Conservation (phyloP, 345 rosid genomes). For the Citrus unshiu region DNA sequence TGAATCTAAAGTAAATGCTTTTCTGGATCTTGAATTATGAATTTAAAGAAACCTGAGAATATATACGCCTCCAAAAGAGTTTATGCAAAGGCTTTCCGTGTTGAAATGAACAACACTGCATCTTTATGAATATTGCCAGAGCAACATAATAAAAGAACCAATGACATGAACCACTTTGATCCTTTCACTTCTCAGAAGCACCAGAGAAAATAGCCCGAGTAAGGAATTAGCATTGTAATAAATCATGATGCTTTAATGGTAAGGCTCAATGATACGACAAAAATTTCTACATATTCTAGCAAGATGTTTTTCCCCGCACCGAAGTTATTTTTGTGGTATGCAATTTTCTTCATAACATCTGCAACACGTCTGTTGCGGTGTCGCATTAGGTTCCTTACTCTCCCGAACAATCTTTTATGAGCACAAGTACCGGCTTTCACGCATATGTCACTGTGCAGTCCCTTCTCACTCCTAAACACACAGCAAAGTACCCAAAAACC, state of each 20-base stretch:
- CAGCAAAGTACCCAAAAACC: background rate
- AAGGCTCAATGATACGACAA: background rate
- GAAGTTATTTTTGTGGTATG: background rate
- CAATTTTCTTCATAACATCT: background rate
- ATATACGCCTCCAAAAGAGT: too few relatives aligned
- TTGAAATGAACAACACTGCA: background rate
- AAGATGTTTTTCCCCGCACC: background rate
- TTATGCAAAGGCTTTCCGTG: too few relatives aligned
- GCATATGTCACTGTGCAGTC: background rate
- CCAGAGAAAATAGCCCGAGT: background rate
- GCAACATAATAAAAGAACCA: background rate
- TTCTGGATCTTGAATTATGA: background rate
- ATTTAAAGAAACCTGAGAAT: background rate
- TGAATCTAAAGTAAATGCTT: background rate
- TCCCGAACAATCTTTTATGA: background rate
- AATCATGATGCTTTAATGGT: background rate
- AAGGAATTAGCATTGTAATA: background rate
- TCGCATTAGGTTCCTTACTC: background rate
- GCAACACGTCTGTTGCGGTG: background rate
- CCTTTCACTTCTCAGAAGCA: background rate
- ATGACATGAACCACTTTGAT: background rate
- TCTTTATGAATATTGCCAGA: background rate
- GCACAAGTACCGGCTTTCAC: background rate
- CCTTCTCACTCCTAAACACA: constrained; percentile 2
- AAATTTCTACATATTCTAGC: background rate